These are phyloP conservation scores for Cordyceps militaris DNA, from an alignment of 2,329 filamentous ascomycete species.

Conservation along the genomic window DNA sequence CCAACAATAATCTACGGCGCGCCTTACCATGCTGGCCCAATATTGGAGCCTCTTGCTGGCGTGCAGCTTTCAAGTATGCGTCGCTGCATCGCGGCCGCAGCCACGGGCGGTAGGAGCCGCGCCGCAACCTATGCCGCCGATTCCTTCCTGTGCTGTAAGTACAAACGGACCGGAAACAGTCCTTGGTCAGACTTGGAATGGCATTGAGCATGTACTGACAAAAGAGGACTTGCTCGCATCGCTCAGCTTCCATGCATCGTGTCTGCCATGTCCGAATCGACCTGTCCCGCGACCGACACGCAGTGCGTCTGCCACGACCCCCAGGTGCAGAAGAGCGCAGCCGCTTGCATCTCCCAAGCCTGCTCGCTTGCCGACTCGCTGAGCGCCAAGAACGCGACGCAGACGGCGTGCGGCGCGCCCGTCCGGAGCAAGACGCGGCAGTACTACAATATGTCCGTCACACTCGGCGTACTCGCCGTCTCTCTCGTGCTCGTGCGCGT, in stretches of 20 bases:
- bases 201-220: neutral
- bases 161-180: too few relatives aligned
- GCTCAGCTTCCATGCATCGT: neutral
- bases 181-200: neutral
- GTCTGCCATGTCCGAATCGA: neutral
- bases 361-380: neutral
- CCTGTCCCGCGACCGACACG: neutral
- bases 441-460: slow-evolving; percentile 27
- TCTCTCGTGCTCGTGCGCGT: slow-evolving; percentile 37
- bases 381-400: slow-evolving; percentile 17
- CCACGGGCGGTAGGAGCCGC: neutral
- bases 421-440: slow-evolving; percentile 25
- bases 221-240: neutral
- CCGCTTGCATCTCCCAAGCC: neutral
- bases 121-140: neutral
- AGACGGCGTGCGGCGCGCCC: slow-evolving; percentile 23
- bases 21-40: neutral
- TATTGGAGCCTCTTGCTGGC: neutral
- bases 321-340: neutral
- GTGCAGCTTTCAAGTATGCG: neutral
- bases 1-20: neutral
- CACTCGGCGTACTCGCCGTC: slow-evolving; percentile 28
- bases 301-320: neutral
- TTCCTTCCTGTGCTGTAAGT: slow-evolving; percentile 3
- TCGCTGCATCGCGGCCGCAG: neutral